phyloP scores from a whole-genome alignment of 1,139 yeast species.

The Geotrichum cucujoidarum region DNA sequence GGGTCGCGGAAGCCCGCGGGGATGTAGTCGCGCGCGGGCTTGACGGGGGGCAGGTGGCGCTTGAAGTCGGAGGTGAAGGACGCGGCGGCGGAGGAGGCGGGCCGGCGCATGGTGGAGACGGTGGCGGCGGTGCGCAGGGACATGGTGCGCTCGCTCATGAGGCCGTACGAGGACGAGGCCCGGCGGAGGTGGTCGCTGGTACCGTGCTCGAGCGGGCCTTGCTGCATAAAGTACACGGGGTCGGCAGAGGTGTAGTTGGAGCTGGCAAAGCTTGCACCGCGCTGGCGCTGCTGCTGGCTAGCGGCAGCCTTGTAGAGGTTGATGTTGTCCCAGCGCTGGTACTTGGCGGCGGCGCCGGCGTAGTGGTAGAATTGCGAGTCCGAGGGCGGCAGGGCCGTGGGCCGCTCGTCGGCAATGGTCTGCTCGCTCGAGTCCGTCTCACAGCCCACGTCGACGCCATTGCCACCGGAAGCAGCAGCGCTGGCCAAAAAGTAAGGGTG shows the following conservation, averaged over 20 bases:
- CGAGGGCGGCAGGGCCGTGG: neutral
- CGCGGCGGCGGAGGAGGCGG: neutral
- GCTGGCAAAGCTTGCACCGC: neutral
- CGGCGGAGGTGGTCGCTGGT: too few relatives aligned
- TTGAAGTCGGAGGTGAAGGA: conserved; percentile 4
- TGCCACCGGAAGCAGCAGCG: neutral
- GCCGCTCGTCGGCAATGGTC: neutral
- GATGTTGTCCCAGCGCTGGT: neutral
- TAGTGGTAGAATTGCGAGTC: neutral
- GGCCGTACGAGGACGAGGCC: neutral
- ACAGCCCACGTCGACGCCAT: too few relatives aligned
- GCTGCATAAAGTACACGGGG: neutral
- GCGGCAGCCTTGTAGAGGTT: neutral
- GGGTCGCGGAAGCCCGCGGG: conserved; percentile 15
- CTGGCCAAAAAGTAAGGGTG: neutral
- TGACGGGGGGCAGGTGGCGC: neutral
- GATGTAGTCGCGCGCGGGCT: neutral
- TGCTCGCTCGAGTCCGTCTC: neutral
- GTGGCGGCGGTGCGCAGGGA: neutral
- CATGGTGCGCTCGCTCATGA: neutral
- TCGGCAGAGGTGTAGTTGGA: neutral
- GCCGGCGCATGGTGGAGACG: neutral
- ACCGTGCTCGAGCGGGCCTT: too few relatives aligned
- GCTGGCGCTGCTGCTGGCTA: neutral
- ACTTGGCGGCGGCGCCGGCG: neutral